Percentiles rank a stretch among this genome's conserved stretches.
These are phyloP conservation scores for Bryoerythrophyllum caledonicum DNA, from an alignment of 225 moss, liverwort and hornwort species.

Conservation along the genomic window DNA sequence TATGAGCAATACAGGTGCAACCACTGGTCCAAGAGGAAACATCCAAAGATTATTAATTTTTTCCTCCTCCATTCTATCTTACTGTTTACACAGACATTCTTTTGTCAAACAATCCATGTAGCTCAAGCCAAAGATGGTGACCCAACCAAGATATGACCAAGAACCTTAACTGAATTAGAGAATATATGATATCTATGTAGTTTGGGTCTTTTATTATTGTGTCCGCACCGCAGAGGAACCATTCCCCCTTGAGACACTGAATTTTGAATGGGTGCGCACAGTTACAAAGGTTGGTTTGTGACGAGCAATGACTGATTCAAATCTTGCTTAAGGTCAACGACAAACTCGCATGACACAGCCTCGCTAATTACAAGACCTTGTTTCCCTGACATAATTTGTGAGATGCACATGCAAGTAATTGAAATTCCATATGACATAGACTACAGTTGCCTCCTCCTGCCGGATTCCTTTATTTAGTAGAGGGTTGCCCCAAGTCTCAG, in stretches of 20 bases:
- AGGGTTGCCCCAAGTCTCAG: too few relatives aligned
- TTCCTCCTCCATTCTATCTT: not conserved
- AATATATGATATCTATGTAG: not conserved
- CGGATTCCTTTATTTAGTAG: too few relatives aligned
- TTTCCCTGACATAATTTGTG: not conserved
- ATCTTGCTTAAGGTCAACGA: not conserved
- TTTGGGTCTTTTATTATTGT: not conserved
- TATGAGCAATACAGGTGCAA: not conserved
- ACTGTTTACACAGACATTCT: not conserved
- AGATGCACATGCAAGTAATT: not conserved
- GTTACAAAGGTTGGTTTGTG: not conserved
- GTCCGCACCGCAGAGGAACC: not conserved
- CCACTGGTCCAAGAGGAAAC: not conserved
- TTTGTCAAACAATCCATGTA: not conserved
- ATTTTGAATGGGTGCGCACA: rapidly evolving
- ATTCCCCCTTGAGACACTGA: not conserved
- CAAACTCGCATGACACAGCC: not conserved
- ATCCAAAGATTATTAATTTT: not conserved
- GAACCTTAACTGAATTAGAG: not conserved
- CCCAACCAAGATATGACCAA: not conserved
- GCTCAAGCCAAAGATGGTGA: conserved; percentile 9
- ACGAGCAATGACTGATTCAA: not conserved
- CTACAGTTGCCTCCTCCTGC: too few relatives aligned
- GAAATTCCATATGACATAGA: too few relatives aligned
- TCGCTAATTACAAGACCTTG: conserved; percentile 12